phyloP scores from a whole-genome alignment of 1,139 yeast species.

The Hyphopichia fennica region DNA sequence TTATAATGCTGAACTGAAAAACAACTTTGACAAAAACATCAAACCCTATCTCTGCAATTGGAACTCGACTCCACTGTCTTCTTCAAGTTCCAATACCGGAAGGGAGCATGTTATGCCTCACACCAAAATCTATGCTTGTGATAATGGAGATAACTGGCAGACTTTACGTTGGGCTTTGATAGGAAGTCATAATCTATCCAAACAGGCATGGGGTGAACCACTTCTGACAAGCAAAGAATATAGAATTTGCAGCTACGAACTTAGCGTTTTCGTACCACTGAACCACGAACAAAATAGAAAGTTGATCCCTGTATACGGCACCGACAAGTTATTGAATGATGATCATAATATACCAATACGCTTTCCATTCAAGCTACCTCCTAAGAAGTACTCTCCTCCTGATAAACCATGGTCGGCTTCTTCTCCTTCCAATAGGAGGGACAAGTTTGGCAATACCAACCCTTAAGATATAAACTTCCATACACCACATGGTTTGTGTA shows the following conservation, averaged over 20 bases:
- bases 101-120: slow-evolving; percentile 41
- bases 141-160: slow-evolving; percentile 49
- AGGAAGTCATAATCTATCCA: slow-evolving; percentile 66
- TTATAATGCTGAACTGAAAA: slow-evolving; percentile 17
- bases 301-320: slow-evolving; percentile 39
- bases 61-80: slow-evolving; percentile 19
- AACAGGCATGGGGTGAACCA: slow-evolving; percentile 68
- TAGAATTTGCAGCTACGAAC: slow-evolving; percentile 49
- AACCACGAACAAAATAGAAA: slow-evolving; percentile 16
- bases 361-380: slow-evolving; percentile 57
- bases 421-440: background rate
- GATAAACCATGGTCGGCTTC: slow-evolving; percentile 52
- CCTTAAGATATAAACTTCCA: background rate
- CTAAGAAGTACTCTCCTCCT: slow-evolving; percentile 29
- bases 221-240: slow-evolving; percentile 15
- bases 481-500: background rate
- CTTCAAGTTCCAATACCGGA: slow-evolving; percentile 19
- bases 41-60: slow-evolving; percentile 36
- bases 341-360: slow-evolving; percentile 32
- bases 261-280: slow-evolving; percentile 51
- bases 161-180: slow-evolving; percentile 61
- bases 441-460: background rate
- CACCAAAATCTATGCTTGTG: slow-evolving; percentile 39
- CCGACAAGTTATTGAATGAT: slow-evolving; percentile 25
- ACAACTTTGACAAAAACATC: slow-evolving; percentile 34